A percentile compares a stretch with the other conserved stretches of the same genome.
phyloP scores from a whole-genome alignment of 352 stramenopile genomes.

The Phytophthora ohioensis region DNA sequence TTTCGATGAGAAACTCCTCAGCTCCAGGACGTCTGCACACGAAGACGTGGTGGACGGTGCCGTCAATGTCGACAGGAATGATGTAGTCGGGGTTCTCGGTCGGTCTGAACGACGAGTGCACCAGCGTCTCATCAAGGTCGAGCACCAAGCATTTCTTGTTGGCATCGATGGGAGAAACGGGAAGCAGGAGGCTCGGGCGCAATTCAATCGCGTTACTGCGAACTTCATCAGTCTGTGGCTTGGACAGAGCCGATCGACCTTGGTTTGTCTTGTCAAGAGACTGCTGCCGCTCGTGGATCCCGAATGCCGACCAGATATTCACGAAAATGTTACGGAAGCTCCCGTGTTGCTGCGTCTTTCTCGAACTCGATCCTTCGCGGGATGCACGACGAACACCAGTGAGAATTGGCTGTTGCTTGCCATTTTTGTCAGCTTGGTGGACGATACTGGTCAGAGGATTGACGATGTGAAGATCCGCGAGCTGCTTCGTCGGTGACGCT shows the following conservation, averaged over 20 bases:
- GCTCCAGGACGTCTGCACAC: conserved; percentile 93
- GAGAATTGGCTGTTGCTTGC: conserved; percentile 60
- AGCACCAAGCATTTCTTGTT: conserved; percentile 93
- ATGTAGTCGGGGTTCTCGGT: conserved; percentile 96
- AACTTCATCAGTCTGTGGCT: conserved; percentile 21
- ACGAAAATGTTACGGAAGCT: conserved; percentile 74
- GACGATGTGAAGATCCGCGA: conserved; percentile 45
- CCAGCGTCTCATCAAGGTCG: conserved; percentile 98
- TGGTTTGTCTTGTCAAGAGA: conserved; percentile 39
- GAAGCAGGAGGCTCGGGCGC: conserved; percentile 64
- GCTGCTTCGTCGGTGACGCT: conserved; percentile 44
- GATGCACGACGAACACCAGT: conserved; percentile 27
- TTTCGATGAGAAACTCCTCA: conserved; percentile 96
- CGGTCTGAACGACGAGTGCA: conserved; percentile 96
- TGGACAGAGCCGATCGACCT: conserved; percentile 28
- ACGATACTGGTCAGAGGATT: conserved; percentile 69
- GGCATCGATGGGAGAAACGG: conserved; percentile 50
- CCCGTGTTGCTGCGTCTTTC: conserved; percentile 37
- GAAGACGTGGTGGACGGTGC: conserved; percentile 87
- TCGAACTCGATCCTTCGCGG: conserved; percentile 36
- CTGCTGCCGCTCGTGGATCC: conserved; percentile 65
- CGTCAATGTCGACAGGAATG: conserved; percentile 96
- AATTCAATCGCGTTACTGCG: conserved; percentile 46
- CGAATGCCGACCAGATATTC: conserved; percentile 74
- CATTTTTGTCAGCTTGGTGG: conserved; percentile 70